Base-by-base conservation (phyloP, 805 yeast species). In the Cyberlindnera euphorbiiphila region DNA sequence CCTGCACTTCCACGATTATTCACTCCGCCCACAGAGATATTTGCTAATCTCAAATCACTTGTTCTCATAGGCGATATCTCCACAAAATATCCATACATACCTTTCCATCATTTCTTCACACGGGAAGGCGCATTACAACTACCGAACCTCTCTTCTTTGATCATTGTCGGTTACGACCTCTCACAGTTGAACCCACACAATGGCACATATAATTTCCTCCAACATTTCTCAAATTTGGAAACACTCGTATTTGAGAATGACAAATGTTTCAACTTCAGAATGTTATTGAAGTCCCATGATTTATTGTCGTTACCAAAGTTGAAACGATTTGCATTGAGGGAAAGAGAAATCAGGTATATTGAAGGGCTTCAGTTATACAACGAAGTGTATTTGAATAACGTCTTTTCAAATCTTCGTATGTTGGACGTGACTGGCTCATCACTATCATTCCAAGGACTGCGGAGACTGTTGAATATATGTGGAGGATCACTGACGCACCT, bases 371-470 rank as follows among this genome's bases (percentile, higher is more conserved):
- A 36, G 18, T 16, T 37, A 4, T 45, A 37, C 32, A 51, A 45
- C 1, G 5, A 36, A 1, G 26, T 40, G 1, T 49, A 46, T 20
- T 20, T 52, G n/a, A 1, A 15, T 4, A 46, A 43, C 14, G 36
- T 49, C 5, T 55, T 54, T 18, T 21, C 30, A 2, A 24, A 39
- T 5, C 22, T 55, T 5, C 30, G 32, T 2, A 30, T 37, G 6
- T 33, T 55, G 25, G 55, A 55, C 26, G 25, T 55, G 9, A 48
- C 54, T 1, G 53, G 53, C 9, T 50, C 57, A 2, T 46, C 50
- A 11, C 51, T 55, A 4, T 49, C 56, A 9, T 49, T 37, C 30
- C 45, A 37, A 12, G 55, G 54, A 3, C 23, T 55, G 9, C 22
- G 34, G 4, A 49, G 45, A 20, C 31, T 55, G 1, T 14, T 52